Conservation (phyloP, 1,284 basidiomycete genomes). For the Termitomyces sp. region DNA sequence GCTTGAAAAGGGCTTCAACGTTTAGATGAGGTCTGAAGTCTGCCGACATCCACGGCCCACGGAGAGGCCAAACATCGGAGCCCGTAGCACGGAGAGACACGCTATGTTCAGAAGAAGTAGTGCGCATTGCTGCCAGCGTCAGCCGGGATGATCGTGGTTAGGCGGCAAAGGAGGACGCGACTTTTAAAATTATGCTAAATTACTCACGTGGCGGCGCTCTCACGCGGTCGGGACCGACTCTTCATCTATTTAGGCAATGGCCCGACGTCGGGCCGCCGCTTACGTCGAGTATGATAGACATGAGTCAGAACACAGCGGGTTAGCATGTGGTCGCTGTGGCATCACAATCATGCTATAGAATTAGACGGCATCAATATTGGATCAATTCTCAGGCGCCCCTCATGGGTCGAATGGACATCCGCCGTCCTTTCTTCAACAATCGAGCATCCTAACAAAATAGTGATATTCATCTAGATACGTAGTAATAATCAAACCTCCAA, state of each 20-base stretch:
- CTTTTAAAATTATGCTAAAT: neutral
- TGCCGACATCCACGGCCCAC: conserved; percentile 3
- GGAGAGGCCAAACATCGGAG: conserved; percentile 16
- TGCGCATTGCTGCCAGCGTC: conserved; percentile 18
- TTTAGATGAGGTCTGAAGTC: conserved; percentile 16
- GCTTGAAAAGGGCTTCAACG: conserved; percentile 7
- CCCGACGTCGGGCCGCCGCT: neutral
- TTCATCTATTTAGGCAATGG: neutral
- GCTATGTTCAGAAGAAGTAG: conserved; percentile 23
- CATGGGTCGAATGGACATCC: no score
- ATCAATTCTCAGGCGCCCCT: no score
- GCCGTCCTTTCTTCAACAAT: neutral
- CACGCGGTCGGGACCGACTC: conserved; percentile 3
- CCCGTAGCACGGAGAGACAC: conserved; percentile 20
- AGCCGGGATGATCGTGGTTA: neutral
- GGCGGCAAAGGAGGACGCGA: conserved; percentile 1
- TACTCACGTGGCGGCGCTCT: conserved; percentile 3
- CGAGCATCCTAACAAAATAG: neutral
- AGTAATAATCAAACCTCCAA: conserved; percentile 10
- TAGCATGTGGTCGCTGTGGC: no score
- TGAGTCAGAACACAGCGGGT: neutral
- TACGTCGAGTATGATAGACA: neutral
- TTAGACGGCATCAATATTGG: no score
- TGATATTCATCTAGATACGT: neutral
- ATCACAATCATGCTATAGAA: no score